Evolutionary conservation across 352 stramenopile species (phyloP).

Genomic region (Pythium apleroticum): DNA sequence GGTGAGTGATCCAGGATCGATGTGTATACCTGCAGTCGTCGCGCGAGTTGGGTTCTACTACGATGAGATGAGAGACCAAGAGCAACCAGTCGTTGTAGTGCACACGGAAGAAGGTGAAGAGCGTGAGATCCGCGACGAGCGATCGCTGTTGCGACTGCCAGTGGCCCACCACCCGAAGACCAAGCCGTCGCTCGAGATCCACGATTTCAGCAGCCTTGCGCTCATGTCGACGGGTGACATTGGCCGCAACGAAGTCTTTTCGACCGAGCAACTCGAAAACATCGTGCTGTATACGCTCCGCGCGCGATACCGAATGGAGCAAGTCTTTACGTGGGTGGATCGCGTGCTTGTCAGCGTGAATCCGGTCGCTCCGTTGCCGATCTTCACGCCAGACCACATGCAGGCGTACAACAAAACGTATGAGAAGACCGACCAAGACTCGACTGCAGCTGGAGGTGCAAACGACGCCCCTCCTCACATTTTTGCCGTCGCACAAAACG

Average conservation of each 20-base stretch:
- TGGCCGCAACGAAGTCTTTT: constrained; percentile 61
- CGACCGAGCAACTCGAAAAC: constrained; percentile 66
- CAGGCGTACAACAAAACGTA: constrained; percentile 72
- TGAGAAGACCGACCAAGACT: constrained; percentile 49
- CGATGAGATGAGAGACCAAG: constrained; percentile 55
- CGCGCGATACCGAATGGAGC: constrained; percentile 76
- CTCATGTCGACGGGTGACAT: constrained; percentile 61
- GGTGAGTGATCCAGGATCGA: constrained; percentile 50
- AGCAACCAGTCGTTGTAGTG: constrained; percentile 71
- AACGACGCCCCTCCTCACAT: constrained; percentile 72
- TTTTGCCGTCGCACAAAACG: constrained; percentile 79
- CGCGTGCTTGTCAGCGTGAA: constrained; percentile 76
- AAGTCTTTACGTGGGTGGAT: constrained; percentile 84
- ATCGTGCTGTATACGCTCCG: constrained; percentile 71
- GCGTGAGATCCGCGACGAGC: constrained; percentile 59
- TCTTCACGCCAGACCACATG: constrained; percentile 86
- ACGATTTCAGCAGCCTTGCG: constrained; percentile 68
- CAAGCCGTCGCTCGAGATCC: constrained; percentile 46
- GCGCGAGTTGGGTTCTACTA: constrained; percentile 63
- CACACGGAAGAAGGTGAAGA: constrained; percentile 85
- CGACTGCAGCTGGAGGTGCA: constrained; percentile 37
- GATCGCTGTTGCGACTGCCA: constrained; percentile 58
- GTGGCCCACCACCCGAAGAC: constrained; percentile 65
- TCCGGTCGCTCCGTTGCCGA: constrained; percentile 61
- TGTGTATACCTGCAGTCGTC: constrained; percentile 59